Conservation (phyloP, 176 grass and related monocot genomes). For the Dactylis glomerata region DNA sequence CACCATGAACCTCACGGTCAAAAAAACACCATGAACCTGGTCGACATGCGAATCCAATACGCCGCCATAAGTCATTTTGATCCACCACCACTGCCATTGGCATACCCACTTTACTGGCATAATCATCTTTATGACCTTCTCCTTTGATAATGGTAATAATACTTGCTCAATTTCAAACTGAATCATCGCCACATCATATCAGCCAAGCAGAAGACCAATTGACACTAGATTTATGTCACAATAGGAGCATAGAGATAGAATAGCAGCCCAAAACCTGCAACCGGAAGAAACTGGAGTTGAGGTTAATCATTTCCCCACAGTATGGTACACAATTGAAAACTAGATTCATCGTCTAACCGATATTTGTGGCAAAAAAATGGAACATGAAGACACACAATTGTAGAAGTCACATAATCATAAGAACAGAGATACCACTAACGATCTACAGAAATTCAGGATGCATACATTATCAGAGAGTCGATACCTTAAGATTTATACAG, state of each 20-base stretch:
- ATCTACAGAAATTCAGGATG: not conserved
- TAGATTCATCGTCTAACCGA: not conserved
- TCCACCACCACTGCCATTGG: not conserved
- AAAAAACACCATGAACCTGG: not conserved
- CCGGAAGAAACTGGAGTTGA: not conserved
- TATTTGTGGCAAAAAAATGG: not conserved
- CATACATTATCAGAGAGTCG: not conserved
- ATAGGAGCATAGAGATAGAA: not conserved
- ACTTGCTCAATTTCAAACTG: not conserved
- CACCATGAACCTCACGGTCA: not conserved
- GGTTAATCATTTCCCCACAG: not conserved
- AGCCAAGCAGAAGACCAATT: not conserved
- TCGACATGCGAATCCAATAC: not conserved
- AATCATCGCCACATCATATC: not conserved
- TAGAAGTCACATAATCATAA: not conserved
- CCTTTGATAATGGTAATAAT: not conserved
- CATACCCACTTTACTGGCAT: not conserved
- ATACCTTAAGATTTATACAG: not conserved
- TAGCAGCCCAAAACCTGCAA: not conserved
- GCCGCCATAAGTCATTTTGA: not conserved
- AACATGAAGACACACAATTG: not conserved
- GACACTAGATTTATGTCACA: not conserved
- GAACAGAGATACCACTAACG: not conserved
- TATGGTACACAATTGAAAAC: not conserved
- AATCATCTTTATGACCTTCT: not conserved